phyloP scores from a whole-genome alignment of 495 filamentous ascomycete species.

The Talaromyces trachyspermus region DNA sequence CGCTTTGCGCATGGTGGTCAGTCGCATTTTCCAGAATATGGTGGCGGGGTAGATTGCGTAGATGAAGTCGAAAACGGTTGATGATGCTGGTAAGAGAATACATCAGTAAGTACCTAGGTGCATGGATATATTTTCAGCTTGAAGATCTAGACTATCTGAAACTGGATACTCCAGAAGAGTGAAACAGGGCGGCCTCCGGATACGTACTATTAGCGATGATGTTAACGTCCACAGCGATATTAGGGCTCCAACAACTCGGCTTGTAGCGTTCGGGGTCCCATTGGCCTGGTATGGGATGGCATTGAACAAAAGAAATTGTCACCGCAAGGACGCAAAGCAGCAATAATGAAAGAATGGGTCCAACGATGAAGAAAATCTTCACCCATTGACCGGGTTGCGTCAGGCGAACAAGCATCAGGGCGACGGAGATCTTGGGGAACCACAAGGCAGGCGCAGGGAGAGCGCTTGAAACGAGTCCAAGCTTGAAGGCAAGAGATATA shows the following conservation, averaged over 20 bases:
- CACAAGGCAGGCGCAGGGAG: not conserved
- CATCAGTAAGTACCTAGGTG: not conserved
- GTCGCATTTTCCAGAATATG: not conserved
- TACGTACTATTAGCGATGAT: no score
- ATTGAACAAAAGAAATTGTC: not conserved
- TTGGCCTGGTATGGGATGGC: not conserved
- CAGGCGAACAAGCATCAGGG: constrained; percentile 1
- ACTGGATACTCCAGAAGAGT: not conserved
- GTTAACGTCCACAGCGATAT: not conserved
- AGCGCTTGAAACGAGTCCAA: not conserved
- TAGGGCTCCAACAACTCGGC: not conserved
- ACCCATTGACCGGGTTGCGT: not conserved
- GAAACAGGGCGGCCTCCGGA: no score
- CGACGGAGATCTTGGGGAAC: constrained; percentile 4
- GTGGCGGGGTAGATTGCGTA: constrained; percentile 7
- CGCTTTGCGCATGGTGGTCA: not conserved
- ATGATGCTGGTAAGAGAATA: not conserved
- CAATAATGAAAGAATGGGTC: not conserved
- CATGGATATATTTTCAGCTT: not conserved
- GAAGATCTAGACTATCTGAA: not conserved
- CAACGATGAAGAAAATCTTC: not conserved
- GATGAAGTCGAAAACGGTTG: not conserved
- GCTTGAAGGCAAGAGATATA: not conserved
- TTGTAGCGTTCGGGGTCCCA: constrained; percentile 1
- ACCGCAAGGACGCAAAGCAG: not conserved